Conservation (phyloP, 2,329 filamentous ascomycete genomes). For the Tolypocladium cylindrosporum region DNA sequence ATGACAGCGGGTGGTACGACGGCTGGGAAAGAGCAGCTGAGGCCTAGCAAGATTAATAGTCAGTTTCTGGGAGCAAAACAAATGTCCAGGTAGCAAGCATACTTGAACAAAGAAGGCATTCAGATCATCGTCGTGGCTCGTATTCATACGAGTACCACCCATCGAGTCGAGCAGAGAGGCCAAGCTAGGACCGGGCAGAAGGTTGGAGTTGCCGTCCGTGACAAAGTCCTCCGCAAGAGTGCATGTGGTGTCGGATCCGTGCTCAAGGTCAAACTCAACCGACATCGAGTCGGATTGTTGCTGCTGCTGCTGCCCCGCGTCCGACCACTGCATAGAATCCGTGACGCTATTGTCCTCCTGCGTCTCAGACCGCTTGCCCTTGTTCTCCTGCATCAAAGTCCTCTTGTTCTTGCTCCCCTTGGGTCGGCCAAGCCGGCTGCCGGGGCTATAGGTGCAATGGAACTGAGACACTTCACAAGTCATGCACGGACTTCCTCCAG, state of each 20-base stretch:
- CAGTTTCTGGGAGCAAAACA: no score
- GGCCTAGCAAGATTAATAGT: no score
- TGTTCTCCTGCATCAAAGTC: neutral
- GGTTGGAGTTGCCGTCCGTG: neutral
- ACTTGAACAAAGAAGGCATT: no score
- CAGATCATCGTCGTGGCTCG: no score
- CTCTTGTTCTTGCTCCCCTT: neutral
- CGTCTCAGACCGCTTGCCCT: neutral
- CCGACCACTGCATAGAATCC: no score
- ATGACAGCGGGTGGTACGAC: neutral
- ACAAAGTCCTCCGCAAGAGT: neutral
- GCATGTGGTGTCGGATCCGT: neutral
- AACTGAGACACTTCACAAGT: neutral
- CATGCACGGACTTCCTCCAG: neutral
- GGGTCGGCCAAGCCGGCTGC: neutral
- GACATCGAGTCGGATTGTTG: neutral
- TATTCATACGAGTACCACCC: no score
- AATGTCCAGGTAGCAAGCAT: no score
- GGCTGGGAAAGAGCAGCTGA: no score
- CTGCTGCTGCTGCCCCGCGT: neutral
- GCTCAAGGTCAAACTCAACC: neutral
- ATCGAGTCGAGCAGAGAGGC: no score
- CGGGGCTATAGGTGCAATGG: neutral
- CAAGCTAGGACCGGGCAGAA: no score
- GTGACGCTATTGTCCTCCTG: no score